Base-by-base conservation (phyloP, 345 rosid species). In the Citrus trifoliata region DNA sequence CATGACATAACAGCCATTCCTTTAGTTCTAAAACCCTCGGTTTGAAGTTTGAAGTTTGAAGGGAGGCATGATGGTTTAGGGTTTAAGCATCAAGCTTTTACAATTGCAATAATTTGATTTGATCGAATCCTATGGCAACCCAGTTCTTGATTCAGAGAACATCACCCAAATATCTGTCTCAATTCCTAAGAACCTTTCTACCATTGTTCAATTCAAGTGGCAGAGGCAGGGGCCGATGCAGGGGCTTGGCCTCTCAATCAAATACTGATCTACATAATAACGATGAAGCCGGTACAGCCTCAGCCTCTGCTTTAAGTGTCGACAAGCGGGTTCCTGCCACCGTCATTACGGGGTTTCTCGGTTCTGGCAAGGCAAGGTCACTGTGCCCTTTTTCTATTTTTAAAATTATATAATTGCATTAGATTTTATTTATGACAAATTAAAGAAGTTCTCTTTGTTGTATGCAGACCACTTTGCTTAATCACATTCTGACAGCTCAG, bases 291-390 rank as follows among this genome's bases (percentile, higher is more conserved):
- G 58, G 33, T 5, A 14, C 58, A 53, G 58, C 58, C 22, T 53
- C 58, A 53, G 58, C 58, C 58, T 5, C 32, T 42, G 59, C 58
- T 27, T 46, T 70, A 21, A 14, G 12, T 53, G 37, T 72, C 30
- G 90, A 87, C 59, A 70, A 70, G 71, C 90, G 92, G 37, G 90
- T 92, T 37, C 89, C 96, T 0, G 90, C 96, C 58, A 92, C 96
- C 10, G 83, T 92, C 5, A 84, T 92, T 78, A 92, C 96, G 4
- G 93, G 96, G n/a, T 92, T 92, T 76, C 93, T 90, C 30, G 96
- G 96, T 71, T 88, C 93, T 6, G 96, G 96, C 13, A 90, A 92
- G 90, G 96, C 88, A 16, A 53, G 58, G 6, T 16, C 21, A 18
- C 21, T 5, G 0, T 53, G 58, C 22, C n/a, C 22, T 53, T 19